A percentile compares a stretch with the other conserved stretches of the same genome.
Evolutionary conservation across 2,329 filamentous ascomycete genomes (phyloP).

Genomic region (Fusarium lyarnte): DNA sequence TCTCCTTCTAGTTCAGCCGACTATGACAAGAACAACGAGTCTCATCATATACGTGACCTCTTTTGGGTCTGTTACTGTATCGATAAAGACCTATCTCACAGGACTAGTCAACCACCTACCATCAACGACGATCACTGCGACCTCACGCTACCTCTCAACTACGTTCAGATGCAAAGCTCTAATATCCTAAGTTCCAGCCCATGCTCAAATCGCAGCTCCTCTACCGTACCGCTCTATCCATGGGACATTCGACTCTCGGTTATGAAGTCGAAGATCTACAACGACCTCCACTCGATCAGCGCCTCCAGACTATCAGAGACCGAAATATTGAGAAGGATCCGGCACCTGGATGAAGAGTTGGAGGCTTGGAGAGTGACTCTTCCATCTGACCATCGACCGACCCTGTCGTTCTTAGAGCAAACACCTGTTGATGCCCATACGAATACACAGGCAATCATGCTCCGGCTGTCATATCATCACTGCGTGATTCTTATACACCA

Average conservation of each 20-base stretch:
- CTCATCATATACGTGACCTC: not conserved
- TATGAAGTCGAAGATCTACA: not conserved
- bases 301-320: not conserved
- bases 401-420: not conserved
- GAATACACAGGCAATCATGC: not conserved
- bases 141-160: not conserved
- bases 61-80: constrained; percentile 27
- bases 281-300: not conserved
- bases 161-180: not conserved
- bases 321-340: not conserved
- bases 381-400: not conserved
- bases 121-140: constrained; percentile 17
- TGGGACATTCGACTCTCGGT: not conserved
- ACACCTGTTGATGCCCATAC: not conserved
- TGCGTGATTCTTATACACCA: not conserved
- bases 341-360: constrained; percentile 7
- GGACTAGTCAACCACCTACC: not conserved
- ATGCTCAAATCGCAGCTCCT: rapidly evolving
- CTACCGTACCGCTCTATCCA: not conserved
- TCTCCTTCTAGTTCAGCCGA: rapidly evolving
- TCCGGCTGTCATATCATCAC: not conserved
- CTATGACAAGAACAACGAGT: not conserved
- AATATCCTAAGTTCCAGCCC: not conserved
- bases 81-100: constrained; percentile 11
- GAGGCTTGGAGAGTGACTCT: constrained; percentile 16